Percentiles rank a stretch among this genome's conserved stretches.
phyloP scores from a whole-genome alignment of 345 rosid species.

The Rhizophora mangle region DNA sequence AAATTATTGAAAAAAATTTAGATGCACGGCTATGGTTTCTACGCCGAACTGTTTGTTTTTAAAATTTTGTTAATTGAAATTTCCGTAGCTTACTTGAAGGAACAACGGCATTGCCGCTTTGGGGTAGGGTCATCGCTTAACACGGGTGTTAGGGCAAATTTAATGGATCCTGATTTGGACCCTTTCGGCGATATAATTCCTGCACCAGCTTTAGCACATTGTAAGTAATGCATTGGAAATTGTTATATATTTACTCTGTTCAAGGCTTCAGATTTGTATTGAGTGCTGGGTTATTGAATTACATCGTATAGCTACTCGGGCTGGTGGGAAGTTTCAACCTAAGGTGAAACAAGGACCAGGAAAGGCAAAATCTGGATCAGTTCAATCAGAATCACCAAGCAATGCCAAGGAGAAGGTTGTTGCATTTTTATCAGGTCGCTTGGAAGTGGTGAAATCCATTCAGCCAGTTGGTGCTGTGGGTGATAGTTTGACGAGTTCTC shows the following conservation, averaged over 20 bases:
- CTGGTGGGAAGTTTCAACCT: conserved; percentile 30
- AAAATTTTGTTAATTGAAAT: too few species aligned
- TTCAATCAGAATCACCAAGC: background rate
- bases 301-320: conserved; percentile 5
- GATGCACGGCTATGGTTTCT: too few species aligned
- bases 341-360: conserved; percentile 11
- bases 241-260: background rate
- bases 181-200: conserved; percentile 32
- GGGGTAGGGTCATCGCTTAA: too few species aligned
- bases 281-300: too few species aligned
- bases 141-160: background rate
- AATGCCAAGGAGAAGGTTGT: conserved; percentile 1
- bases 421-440: background rate
- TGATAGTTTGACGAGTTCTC: background rate
- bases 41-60: too few species aligned
- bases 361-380: conserved; percentile 13
- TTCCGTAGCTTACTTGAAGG: too few species aligned
- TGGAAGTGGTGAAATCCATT: background rate
- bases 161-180: conserved; percentile 23
- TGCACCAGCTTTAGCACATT: conserved; percentile 10
- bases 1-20: too few species aligned
- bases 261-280: too few species aligned
- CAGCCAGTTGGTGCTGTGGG: conserved; percentile 3
- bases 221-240: too few species aligned
- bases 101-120: too few species aligned